Evolutionary conservation across 2,329 filamentous ascomycete genomes (phyloP), one percentile per base, ranked within the genome.

Genomic region (Pseudocercospora musae): DNA sequence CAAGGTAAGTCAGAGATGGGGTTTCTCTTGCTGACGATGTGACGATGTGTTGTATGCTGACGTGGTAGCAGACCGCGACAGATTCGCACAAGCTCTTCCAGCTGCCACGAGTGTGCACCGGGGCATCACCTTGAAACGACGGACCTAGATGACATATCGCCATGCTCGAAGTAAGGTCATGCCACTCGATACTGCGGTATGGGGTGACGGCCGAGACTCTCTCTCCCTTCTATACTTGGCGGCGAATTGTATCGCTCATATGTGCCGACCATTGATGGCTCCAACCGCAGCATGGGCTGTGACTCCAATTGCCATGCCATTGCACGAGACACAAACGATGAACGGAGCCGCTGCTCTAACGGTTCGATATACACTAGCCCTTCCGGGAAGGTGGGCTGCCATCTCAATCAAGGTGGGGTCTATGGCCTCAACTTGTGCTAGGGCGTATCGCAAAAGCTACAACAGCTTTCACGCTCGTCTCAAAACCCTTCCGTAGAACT

Each of bases 51-150:
- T 18, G 59, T 13, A 50, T 44, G 18, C n/a, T 49, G 59, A 63
- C 74, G 77, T 64, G 9, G 50, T 48, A 5, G 58, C 62, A 82
- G 80, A 79, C 52, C 77, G 80, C 58, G 79, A 82, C 65, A 64
- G 69, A 4, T 82, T 82, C 67, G 75, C 77, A 2, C 72, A 77
- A 59, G 78, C 79, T 11, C 74, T 82, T 10, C 80, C 80, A 1
- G 79, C 79, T 21, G 74, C 76, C 7, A 75, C 78, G 57, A 75
- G 69, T 55, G 73, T 75, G 37, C 70, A 72, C 55, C 74, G 77
- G 48, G 76, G 76, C 25, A 75, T 81, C 48, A 79, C 78, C n/a
- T 72, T 81, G 18, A 76, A 76, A 57, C 71, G 79, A 61, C 68
- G 72, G 6, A 74, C 70, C 25, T 75, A 64, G 70, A 52, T 21